Evolutionary conservation across 1,139 yeast species (phyloP).

Genomic region (Pichia sp.): DNA sequence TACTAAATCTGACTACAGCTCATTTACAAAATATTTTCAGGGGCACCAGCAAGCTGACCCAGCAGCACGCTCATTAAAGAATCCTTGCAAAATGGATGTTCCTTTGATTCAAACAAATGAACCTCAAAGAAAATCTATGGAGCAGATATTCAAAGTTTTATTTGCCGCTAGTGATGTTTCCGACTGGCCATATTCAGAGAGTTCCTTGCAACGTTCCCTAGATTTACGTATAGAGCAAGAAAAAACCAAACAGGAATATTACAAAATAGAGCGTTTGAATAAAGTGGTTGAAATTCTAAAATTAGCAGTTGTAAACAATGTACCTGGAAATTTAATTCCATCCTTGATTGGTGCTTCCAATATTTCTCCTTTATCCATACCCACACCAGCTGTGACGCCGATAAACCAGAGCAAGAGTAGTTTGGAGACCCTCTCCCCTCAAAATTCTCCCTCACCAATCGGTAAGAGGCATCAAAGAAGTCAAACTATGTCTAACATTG

Average conservation of each 20-base stretch:
- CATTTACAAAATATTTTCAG: too few species aligned
- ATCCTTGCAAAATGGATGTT: not conserved
- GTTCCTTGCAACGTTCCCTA: constrained; percentile 55
- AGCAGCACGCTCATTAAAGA: not conserved
- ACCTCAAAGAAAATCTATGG: not conserved
- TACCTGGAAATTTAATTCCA: constrained; percentile 68
- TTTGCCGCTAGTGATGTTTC: constrained; percentile 45
- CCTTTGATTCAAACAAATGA: not conserved
- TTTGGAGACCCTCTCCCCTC: not conserved
- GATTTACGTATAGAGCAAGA: constrained; percentile 71
- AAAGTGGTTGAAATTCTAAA: constrained; percentile 56
- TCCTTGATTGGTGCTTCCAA: constrained; percentile 36
- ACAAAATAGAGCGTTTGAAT: constrained; percentile 56
- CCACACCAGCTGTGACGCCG: not conserved
- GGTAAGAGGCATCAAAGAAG: constrained; percentile 14
- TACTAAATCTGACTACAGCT: too few species aligned
- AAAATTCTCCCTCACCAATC: constrained; percentile 9
- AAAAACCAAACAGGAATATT: constrained; percentile 73
- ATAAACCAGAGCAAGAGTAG: not conserved
- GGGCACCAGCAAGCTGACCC: too few species aligned
- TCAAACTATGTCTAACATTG: constrained; percentile 15
- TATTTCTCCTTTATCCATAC: not conserved
- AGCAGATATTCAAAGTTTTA: constrained; percentile 26
- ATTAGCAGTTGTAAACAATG: constrained; percentile 52
- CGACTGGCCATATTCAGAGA: constrained; percentile 56